Conservation (phyloP, 139 green algal genomes). For the Nannochloris sp. region DNA sequence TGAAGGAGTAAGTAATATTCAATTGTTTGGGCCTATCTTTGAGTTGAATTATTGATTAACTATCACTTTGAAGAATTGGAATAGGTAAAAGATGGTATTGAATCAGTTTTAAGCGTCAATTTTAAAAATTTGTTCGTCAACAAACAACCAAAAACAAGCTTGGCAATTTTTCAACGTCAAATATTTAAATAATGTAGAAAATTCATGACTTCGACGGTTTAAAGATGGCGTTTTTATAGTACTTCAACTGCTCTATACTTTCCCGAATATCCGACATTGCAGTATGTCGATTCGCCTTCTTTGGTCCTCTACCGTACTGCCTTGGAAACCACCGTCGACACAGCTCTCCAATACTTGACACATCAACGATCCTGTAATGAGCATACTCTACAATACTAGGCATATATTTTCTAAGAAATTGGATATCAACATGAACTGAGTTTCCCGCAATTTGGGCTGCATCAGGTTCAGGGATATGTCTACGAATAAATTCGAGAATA, state of each 20-base stretch:
- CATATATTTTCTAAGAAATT: constrained; percentile 85
- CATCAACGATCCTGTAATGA: constrained; percentile 87
- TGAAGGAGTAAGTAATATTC: not conserved
- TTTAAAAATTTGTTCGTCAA: no score
- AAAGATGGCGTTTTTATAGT: constrained; percentile 75
- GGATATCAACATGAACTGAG: constrained; percentile 79
- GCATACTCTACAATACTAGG: constrained; percentile 64
- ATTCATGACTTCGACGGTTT: constrained; percentile 12
- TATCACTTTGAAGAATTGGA: no score
- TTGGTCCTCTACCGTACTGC: constrained; percentile 36
- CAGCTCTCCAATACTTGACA: constrained; percentile 75
- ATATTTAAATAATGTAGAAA: not conserved
- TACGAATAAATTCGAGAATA: constrained; percentile 59
- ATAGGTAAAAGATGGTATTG: no score
- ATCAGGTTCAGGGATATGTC: constrained; percentile 28
- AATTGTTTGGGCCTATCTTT: no score
- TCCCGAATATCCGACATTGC: constrained; percentile 85
- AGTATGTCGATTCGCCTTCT: constrained; percentile 69
- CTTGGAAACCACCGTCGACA: constrained; percentile 49
- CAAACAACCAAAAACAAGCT: no score
- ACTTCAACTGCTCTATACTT: constrained; percentile 76
- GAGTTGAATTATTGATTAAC: no score
- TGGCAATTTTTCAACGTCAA: no score
- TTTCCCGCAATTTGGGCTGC: constrained; percentile 58
- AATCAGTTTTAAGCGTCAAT: no score